phyloP scores from a whole-genome alignment of 495 filamentous ascomycete genomes.

The Talaromyces wortmannii region DNA sequence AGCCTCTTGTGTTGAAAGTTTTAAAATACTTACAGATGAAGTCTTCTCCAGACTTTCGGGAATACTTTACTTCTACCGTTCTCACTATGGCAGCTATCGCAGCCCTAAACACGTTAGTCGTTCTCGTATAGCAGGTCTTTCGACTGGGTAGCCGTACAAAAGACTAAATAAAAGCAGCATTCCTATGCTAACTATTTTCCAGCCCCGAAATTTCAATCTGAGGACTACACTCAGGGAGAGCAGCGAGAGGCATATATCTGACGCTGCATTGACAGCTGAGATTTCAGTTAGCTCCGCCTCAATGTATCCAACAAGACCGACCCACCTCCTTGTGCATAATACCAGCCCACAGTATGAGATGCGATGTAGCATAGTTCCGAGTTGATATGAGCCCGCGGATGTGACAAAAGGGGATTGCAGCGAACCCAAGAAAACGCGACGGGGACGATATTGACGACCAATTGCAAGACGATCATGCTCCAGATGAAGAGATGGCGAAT shows the following conservation, averaged over 20 bases:
- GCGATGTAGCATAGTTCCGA: not conserved
- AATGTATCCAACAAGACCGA: not conserved
- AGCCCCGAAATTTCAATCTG: not conserved
- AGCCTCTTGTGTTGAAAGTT: not conserved
- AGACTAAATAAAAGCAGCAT: slow-evolving; percentile 1
- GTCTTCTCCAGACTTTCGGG: not conserved
- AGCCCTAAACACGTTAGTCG: not conserved
- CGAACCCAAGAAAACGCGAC: not conserved
- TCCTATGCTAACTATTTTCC: not conserved
- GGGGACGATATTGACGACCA: not conserved
- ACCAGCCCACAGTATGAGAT: not conserved
- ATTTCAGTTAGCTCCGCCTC: not conserved
- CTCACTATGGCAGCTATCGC: not conserved
- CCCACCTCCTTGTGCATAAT: not conserved
- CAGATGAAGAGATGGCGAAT: not conserved
- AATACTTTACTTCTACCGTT: not conserved
- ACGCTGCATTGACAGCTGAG: slow-evolving; percentile 2
- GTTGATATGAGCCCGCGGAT: not conserved
- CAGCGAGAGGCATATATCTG: not conserved
- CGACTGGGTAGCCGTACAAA: not conserved
- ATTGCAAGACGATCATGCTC: not conserved
- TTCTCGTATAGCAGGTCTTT: not conserved
- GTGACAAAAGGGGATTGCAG: not conserved
- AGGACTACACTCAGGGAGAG: not conserved
- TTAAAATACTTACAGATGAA: not conserved